Percentiles rank a stretch among this genome's conserved stretches.
Evolutionary conservation across 768 basidiomycete genomes (phyloP).

Genomic region (Pleurotus platypus): DNA sequence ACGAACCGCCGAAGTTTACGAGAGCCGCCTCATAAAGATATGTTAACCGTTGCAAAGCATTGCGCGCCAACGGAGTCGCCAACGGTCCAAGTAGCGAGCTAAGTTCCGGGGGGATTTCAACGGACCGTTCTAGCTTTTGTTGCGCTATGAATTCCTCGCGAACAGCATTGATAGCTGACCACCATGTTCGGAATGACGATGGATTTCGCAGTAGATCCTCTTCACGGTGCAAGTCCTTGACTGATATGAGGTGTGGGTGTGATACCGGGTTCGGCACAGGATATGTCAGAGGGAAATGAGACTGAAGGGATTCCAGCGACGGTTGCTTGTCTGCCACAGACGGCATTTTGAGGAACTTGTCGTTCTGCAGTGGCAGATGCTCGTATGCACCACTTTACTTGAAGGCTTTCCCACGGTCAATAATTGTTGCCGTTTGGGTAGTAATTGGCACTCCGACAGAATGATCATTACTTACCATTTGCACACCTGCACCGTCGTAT

Average conservation of each 20-base stretch:
- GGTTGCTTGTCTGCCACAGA: conserved; percentile 35
- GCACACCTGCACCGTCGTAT: no score
- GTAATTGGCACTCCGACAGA: no score
- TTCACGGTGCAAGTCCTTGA: conserved; percentile 80
- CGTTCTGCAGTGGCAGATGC: not conserved
- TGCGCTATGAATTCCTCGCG: conserved; percentile 59
- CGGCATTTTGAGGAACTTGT: conserved; percentile 25
- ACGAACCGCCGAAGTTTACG: conserved; percentile 80
- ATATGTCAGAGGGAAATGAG: conserved; percentile 77
- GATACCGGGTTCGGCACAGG: conserved; percentile 82
- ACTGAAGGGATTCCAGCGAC: conserved; percentile 39
- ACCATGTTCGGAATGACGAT: conserved; percentile 90
- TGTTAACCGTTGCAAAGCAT: conserved; percentile 77
- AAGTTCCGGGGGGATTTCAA: conserved; percentile 46
- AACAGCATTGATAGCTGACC: conserved; percentile 76
- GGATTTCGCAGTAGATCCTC: conserved; percentile 94
- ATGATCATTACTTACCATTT: no score
- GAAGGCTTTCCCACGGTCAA: no score
- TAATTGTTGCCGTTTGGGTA: no score
- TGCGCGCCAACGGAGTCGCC: conserved; percentile 65
- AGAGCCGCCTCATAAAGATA: conserved; percentile 96
- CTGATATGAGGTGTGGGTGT: conserved; percentile 69
- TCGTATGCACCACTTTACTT: no score
- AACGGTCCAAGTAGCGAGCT: conserved; percentile 74
- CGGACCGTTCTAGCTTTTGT: conserved; percentile 52